Conservation (phyloP, 495 filamentous ascomycete genomes). For the Jackrogersella minutella region DNA sequence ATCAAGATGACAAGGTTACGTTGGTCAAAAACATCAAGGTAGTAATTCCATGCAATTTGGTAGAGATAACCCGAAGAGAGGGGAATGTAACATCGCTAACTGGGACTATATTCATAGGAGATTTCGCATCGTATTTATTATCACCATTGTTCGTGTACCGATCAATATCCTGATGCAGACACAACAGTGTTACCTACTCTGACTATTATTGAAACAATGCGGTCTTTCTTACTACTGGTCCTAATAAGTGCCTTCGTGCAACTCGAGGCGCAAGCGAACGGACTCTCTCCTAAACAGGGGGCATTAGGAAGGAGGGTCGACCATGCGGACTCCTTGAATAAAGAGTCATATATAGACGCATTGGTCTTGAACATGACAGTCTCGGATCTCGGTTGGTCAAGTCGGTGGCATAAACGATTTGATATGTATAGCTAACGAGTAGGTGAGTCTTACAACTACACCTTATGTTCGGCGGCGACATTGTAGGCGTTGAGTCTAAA, state of each 20-base stretch:
- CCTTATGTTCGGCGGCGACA: slow-evolving; percentile 55
- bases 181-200: not conserved
- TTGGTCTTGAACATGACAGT: slow-evolving; percentile 45
- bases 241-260: slow-evolving; percentile 2
- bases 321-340: slow-evolving; percentile 5
- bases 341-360: slow-evolving; percentile 34
- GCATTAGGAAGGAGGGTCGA: not conserved
- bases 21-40: slow-evolving; percentile 6
- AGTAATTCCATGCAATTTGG: slow-evolving; percentile 3
- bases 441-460: slow-evolving; percentile 49
- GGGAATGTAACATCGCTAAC: slow-evolving; percentile 26
- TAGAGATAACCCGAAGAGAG: slow-evolving; percentile 17
- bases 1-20: slow-evolving; percentile 3
- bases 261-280: not conserved
- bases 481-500: slow-evolving; percentile 50
- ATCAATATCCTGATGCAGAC: not conserved
- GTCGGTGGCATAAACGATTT: not conserved
- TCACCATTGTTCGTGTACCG: not conserved
- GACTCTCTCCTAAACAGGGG: not conserved
- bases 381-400: slow-evolving; percentile 40
- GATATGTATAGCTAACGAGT: not conserved
- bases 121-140: slow-evolving; percentile 3
- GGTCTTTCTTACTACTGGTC: not conserved
- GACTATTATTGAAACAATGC: slow-evolving; percentile 5
- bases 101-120: not conserved